Conservation (phyloP, 73 alveolate genomes). For the Tetrahymena malaccensis region DNA sequence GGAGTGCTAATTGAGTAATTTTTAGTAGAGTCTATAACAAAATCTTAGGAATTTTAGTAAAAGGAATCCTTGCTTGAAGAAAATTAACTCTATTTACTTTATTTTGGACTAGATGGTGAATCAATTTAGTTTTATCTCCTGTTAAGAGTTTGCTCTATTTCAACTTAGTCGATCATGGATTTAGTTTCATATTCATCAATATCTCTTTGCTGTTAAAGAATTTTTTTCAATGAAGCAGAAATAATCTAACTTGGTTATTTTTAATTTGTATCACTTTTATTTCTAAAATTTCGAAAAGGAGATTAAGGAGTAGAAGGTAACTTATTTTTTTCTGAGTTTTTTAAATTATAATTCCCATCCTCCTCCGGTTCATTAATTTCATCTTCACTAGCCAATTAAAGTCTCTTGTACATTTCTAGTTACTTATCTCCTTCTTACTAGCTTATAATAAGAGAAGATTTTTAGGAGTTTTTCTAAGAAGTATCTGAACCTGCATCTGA, state of each 20-base stretch:
- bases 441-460: no score
- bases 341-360: background rate
- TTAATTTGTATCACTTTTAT: background rate
- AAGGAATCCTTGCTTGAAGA: background rate
- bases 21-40: background rate
- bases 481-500: background rate
- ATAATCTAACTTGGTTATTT: background rate
- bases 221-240: background rate
- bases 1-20: background rate
- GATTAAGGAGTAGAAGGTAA: background rate
- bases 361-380: background rate
- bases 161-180: background rate
- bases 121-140: background rate
- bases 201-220: background rate
- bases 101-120: background rate
- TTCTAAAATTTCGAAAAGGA: background rate
- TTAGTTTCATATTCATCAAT: background rate
- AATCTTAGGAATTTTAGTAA: background rate
- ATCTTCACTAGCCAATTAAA: background rate
- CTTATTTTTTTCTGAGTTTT: background rate
- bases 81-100: background rate
- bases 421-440: background rate
- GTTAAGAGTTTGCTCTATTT: background rate
- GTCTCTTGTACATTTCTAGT: background rate
- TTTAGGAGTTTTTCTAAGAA: no score